A percentile compares a stretch with the other conserved stretches of the same genome.
Conservation (phyloP, 2,329 filamentous ascomycete genomes). For the Thelonectria olida region DNA sequence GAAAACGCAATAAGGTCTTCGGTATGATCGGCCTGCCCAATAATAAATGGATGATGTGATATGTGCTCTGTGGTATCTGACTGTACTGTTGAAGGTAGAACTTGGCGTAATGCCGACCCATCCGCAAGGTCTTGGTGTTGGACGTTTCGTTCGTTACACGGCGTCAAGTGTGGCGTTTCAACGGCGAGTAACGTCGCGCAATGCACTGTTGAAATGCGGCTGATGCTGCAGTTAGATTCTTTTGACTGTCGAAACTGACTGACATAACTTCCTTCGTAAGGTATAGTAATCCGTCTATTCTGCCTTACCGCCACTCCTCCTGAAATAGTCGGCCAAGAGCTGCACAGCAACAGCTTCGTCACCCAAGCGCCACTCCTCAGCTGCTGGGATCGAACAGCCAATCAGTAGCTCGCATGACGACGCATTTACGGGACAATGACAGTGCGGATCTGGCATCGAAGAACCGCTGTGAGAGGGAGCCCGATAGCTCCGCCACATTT, state of each 20-base stretch:
- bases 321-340: not conserved
- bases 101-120: slow-evolving; percentile 16
- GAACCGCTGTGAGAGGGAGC: slow-evolving; percentile 4
- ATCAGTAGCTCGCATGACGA: slow-evolving; percentile 20
- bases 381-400: not conserved
- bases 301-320: slow-evolving; percentile 9
- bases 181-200: not conserved
- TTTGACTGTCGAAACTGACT: not conserved
- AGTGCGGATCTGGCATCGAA: not conserved
- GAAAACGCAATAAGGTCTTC: no score
- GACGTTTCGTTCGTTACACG: not conserved
- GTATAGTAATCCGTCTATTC: not conserved
- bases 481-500: not conserved
- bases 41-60: no score
- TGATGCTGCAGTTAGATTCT: not conserved
- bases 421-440: not conserved
- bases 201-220: not conserved
- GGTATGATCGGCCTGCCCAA: no score
- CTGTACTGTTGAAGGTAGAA: not conserved
- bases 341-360: slow-evolving; percentile 17
- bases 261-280: not conserved
- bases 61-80: not conserved
- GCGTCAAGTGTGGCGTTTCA: not conserved
- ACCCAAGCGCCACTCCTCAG: not conserved
- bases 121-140: not conserved